Conservation (phyloP, 306 rosid species). For the Castanea mollissima region DNA sequence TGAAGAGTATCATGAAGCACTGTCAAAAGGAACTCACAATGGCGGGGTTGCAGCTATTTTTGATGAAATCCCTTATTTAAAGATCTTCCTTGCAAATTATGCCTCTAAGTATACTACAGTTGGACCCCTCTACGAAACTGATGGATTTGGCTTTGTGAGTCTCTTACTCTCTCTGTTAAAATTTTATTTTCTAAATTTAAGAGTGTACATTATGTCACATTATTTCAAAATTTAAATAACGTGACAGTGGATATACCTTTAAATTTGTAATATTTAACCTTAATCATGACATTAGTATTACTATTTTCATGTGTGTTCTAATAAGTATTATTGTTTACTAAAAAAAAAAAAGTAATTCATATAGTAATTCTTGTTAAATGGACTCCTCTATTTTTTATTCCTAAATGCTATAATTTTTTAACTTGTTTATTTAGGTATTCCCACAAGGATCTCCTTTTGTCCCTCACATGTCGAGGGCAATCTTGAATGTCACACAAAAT, state of each 20-base stretch:
- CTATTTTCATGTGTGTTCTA: too few relatives aligned
- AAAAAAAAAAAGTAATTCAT: too few relatives aligned
- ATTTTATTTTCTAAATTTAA: too few relatives aligned
- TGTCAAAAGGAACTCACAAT: neutral
- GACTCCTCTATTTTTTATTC: too few relatives aligned
- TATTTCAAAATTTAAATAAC: too few relatives aligned
- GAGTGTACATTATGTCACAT: fast-evolving
- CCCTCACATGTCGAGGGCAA: constrained; percentile 40
- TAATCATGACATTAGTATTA: too few relatives aligned
- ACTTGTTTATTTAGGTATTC: constrained; percentile 29
- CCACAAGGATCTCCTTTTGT: constrained; percentile 36
- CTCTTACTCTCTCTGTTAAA: neutral
- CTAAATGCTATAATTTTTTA: too few relatives aligned
- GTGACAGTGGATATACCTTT: too few relatives aligned
- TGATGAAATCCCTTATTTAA: constrained; percentile 29
- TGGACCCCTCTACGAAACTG: too few relatives aligned
- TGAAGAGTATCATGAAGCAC: constrained; percentile 25
- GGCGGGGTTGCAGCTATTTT: constrained; percentile 43
- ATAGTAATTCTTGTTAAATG: too few relatives aligned
- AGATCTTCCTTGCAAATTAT: neutral
- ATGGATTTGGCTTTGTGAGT: constrained; percentile 29
- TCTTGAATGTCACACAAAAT: constrained; percentile 35
- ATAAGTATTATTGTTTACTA: too few relatives aligned
- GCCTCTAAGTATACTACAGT: neutral
- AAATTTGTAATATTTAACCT: too few relatives aligned